Percentiles rank a stretch among this genome's conserved stretches.
phyloP scores from a whole-genome alignment of 1,139 yeast species.

The Suhomyces anneliseae region DNA sequence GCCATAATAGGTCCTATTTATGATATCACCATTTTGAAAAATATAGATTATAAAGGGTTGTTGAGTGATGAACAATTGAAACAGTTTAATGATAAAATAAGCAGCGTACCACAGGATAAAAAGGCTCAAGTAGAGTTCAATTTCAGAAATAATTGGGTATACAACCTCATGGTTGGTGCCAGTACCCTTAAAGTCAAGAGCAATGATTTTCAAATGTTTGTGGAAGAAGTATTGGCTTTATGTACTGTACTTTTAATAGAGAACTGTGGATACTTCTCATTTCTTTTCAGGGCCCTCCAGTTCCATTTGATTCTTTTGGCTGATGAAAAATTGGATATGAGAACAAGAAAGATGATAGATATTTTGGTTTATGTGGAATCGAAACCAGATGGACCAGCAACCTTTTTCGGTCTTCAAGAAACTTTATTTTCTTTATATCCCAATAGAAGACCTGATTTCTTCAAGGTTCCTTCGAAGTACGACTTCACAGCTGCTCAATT shows the following conservation, averaged over 20 bases:
- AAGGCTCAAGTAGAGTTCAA: neutral
- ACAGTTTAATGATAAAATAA: neutral
- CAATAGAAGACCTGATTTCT: neutral
- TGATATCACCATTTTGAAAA: constrained; percentile 38
- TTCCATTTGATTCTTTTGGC: neutral
- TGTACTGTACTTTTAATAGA: neutral
- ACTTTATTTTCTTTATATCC: too few species aligned
- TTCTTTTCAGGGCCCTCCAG: neutral
- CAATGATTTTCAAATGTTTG: constrained; percentile 2
- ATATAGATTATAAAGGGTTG: constrained; percentile 21
- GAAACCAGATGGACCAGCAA: neutral
- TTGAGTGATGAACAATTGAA: neutral
- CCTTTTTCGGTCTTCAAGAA: neutral
- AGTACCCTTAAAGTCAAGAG: neutral
- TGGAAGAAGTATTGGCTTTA: neutral
- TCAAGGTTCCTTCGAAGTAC: constrained; percentile 1
- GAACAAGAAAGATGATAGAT: neutral
- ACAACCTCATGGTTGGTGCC: neutral
- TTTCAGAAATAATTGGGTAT: constrained; percentile 7
- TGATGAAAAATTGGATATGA: neutral
- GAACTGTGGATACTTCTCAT: neutral
- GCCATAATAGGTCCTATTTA: constrained; percentile 18
- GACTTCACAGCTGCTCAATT: constrained; percentile 1
- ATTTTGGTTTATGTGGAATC: neutral
- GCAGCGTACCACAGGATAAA: neutral